phyloP scores from a whole-genome alignment of 176 grass and related monocot genomes.

The Oryza rufipogon region DNA sequence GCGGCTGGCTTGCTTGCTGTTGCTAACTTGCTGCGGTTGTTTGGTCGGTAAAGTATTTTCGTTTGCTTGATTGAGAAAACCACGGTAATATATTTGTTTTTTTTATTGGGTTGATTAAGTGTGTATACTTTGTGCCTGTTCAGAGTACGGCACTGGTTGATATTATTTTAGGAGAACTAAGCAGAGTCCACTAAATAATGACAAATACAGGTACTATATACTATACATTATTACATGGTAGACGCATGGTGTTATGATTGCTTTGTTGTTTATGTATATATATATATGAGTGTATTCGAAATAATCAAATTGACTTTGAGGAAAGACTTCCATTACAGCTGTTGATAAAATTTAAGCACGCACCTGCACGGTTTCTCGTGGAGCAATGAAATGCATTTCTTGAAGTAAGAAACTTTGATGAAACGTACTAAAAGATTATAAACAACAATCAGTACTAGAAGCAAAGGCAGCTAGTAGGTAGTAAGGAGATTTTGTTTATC shows the following conservation, averaged over 20 bases:
- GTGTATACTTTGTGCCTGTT: background rate
- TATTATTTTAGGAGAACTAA: background rate
- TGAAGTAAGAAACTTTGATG: too few relatives aligned
- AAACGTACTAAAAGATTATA: too few relatives aligned
- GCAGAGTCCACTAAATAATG: background rate
- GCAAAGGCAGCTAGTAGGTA: too few relatives aligned
- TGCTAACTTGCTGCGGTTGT: slow-evolving; percentile 16
- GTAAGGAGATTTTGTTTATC: too few relatives aligned
- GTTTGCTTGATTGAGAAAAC: slow-evolving; percentile 33
- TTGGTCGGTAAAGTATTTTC: slow-evolving; percentile 5
- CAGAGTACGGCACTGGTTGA: background rate
- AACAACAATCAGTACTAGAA: too few relatives aligned
- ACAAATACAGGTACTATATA: background rate
- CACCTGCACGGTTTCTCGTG: too few relatives aligned
- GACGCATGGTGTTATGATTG: background rate
- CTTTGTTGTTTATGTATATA: background rate
- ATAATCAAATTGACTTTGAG: background rate
- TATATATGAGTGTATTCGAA: too few relatives aligned
- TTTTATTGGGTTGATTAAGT: background rate
- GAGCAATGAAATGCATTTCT: too few relatives aligned
- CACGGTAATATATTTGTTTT: background rate
- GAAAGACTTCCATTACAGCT: background rate
- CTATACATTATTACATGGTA: background rate
- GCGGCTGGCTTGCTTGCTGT: background rate
- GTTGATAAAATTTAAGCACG: too few relatives aligned